These are phyloP conservation scores for Colletotrichum sansevieriae DNA, from an alignment of 2,329 filamentous ascomycete species.

Conservation along the genomic window DNA sequence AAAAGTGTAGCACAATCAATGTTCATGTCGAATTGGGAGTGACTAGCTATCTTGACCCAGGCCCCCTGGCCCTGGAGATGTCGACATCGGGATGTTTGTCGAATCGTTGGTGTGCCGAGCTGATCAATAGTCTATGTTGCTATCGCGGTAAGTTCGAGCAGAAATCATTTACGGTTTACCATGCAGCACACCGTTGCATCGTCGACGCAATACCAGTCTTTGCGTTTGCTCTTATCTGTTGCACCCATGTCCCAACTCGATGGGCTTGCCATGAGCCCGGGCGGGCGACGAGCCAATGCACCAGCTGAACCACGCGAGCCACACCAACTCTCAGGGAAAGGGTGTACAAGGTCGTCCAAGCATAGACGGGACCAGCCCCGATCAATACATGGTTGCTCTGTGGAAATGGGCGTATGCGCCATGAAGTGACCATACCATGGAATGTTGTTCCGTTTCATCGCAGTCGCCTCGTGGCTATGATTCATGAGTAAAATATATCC, in stretches of 20 bases:
- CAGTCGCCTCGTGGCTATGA: neutral
- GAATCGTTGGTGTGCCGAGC: neutral
- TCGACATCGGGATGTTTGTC: neutral
- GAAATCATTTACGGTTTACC: slow-evolving; percentile 3
- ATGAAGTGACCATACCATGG: slow-evolving; percentile 28
- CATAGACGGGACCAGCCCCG: neutral
- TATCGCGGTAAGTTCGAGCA: slow-evolving; percentile 8
- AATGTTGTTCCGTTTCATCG: slow-evolving; percentile 25
- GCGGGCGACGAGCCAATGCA: slow-evolving; percentile 13
- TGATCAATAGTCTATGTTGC: slow-evolving; percentile 9
- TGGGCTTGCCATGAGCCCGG: slow-evolving; percentile 19
- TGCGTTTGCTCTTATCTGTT: slow-evolving; percentile 32
- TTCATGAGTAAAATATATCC: neutral
- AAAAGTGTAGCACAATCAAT: slow-evolving; percentile 2
- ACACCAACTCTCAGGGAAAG: neutral
- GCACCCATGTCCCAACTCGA: neutral
- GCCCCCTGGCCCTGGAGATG: slow-evolving; percentile 19
- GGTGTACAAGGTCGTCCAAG: neutral
- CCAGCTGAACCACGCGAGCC: neutral
- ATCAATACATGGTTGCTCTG: slow-evolving; percentile 37
- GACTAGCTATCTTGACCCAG: slow-evolving; percentile 26
- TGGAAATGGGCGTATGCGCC: slow-evolving; percentile 6
- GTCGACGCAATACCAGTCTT: slow-evolving; percentile 11
- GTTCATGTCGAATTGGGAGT: slow-evolving; percentile 9
- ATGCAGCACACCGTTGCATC: slow-evolving; percentile 29